Evolutionary conservation across 805 yeast genomes (phyloP).

Genomic region (Nakazawaea holstii): DNA sequence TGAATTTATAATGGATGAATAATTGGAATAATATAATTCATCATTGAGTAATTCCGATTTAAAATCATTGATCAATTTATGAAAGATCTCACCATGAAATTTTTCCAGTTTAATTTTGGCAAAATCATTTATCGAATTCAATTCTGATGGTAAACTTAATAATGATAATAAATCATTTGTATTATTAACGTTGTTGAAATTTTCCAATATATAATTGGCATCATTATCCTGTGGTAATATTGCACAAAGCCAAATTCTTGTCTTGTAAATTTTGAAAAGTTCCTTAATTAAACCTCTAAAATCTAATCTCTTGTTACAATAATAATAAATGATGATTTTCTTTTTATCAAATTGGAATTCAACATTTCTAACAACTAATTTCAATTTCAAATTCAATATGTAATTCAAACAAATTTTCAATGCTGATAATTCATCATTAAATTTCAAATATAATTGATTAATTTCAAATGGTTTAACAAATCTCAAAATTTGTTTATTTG

Average conservation of each 20-base stretch:
- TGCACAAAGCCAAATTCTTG: slow-evolving; percentile 82
- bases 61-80: slow-evolving; percentile 40
- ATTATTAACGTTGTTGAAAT: slow-evolving; percentile 18
- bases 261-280: slow-evolving; percentile 68
- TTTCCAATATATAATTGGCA: slow-evolving; percentile 23
- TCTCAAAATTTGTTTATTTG: slow-evolving; percentile 71
- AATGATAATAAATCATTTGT: slow-evolving; percentile 27
- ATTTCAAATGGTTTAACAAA: slow-evolving; percentile 74
- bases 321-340: slow-evolving; percentile 68
- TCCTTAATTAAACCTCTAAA: slow-evolving; percentile 71
- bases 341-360: slow-evolving; percentile 82
- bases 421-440: slow-evolving; percentile 69
- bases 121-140: slow-evolving; percentile 32
- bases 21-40: slow-evolving; percentile 22
- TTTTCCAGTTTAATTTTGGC: slow-evolving; percentile 37
- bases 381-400: slow-evolving; percentile 32
- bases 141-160: slow-evolving; percentile 29
- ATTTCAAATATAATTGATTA: slow-evolving; percentile 53
- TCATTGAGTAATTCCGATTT: slow-evolving; percentile 30
- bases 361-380: slow-evolving; percentile 62
- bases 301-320: slow-evolving; percentile 61
- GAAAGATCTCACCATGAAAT: slow-evolving; percentile 47
- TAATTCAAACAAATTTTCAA: slow-evolving; percentile 55
- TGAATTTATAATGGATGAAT: slow-evolving; percentile 9
- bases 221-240: slow-evolving; percentile 38